Base-by-base conservation (phyloP, 1,284 basidiomycete species). In the Boletellus dicymbophilus region DNA sequence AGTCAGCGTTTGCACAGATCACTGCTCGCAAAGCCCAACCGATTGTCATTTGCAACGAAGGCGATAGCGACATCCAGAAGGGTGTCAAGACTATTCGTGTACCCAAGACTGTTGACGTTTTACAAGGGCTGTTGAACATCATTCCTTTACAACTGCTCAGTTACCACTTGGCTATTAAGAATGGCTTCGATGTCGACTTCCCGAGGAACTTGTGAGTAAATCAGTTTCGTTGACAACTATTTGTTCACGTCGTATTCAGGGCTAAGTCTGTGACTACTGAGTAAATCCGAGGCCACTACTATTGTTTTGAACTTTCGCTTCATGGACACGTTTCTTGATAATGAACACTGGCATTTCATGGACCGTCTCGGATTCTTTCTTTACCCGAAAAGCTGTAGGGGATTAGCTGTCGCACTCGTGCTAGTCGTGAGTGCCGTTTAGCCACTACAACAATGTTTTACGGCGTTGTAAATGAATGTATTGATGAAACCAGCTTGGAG, bases 121-220 rank as follows among this genome's bases (percentile, higher is more conserved):
- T 99, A 49, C 97, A 99, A 75, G 97, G 97, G 42, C 72, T 99
- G 57, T 74, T 99, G 72, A 99, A 98, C 74, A 92, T 99, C 72
- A 89, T 99, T 56, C 96, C 97, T 37, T 80, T 99, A 55, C 97
- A 99, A 72, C 79, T 99, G 52, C 81, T 99, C 54, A 94, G 90
- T 55, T 99, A 99, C 76, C 95, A 99, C 77, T 77, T 99, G 55
- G 96, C 96, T 11, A 86, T 97, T 61, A 90, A 84, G 74, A 95
- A 94, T 67, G 96, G 96, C 45, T 95, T 94, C 59, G 95, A 99
- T 69, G 96, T 98, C 62, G 96, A 99, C 71, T 98, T 98, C 88
- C 96, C 96, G 23, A 81, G 96, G 65, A 98, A 98, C 79, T 77
- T 98, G 83, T 90, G 64, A 63, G 88, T 51, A 39, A 36, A 21